These are phyloP conservation scores for Trichosporon sp. DNA, from an alignment of 1,284 basidiomycete genomes.

Conservation along the genomic window DNA sequence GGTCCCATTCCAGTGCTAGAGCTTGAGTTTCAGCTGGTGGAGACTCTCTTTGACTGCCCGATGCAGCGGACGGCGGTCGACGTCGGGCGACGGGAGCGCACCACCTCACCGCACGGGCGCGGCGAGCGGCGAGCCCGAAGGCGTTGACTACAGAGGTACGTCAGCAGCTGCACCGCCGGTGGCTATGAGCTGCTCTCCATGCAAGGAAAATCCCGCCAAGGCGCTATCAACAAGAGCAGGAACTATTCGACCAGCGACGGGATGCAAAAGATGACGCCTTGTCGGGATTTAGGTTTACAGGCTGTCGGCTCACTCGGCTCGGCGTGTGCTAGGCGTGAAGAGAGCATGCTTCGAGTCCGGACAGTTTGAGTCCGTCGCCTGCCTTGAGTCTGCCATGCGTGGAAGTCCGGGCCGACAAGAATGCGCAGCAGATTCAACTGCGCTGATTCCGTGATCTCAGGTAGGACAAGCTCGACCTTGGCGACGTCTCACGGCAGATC, in stretches of 20 bases:
- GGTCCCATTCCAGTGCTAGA: neutral
- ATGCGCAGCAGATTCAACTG: neutral
- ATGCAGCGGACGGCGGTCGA: neutral
- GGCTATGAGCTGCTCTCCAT: no score
- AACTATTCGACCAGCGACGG: neutral
- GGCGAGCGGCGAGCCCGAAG: no score
- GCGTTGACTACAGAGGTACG: no score
- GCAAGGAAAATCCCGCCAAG: no score
- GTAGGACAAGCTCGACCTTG: neutral
- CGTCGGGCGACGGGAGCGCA: neutral
- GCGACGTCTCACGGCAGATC: conserved; percentile 1
- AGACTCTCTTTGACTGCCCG: neutral
- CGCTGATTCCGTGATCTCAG: neutral
- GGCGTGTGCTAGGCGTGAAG: neutral
- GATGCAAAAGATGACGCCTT: neutral
- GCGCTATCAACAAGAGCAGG: no score
- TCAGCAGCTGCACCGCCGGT: no score
- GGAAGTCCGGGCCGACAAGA: neutral
- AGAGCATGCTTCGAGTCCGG: neutral
- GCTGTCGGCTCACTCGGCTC: neutral
- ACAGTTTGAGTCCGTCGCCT: neutral
- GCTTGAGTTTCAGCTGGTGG: neutral
- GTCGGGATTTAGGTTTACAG: neutral
- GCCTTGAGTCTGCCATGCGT: no score
- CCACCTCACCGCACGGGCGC: neutral